A percentile compares a stretch with the other conserved stretches of the same genome.
Conservation (phyloP, 345 rosid species). For the Linum lewisii region DNA sequence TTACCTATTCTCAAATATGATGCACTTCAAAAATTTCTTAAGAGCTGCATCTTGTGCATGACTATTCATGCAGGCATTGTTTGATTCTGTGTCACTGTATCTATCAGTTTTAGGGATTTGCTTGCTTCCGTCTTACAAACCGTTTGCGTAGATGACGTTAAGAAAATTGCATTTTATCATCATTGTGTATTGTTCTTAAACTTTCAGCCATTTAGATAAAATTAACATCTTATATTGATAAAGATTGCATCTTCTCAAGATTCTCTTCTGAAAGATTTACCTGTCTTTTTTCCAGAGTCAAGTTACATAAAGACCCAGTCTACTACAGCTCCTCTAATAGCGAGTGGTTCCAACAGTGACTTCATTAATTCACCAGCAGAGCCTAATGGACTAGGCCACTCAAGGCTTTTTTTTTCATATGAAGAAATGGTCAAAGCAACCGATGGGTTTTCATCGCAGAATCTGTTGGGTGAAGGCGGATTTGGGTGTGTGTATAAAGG, state of each 20-base stretch:
- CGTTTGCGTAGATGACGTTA: no score
- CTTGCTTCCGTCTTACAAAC: no score
- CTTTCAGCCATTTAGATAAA: no score
- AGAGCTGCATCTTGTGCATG: not conserved
- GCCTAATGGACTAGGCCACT: slow-evolving; percentile 64
- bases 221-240: not conserved
- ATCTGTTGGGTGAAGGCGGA: slow-evolving; percentile 91
- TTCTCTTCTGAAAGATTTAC: slow-evolving; percentile 11
- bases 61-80: not conserved
- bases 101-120: no score
- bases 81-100: not conserved
- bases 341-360: slow-evolving; percentile 54
- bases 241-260: not conserved
- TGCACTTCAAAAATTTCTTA: not conserved
- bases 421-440: slow-evolving; percentile 71
- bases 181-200: no score
- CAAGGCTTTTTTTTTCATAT: slow-evolving; percentile 56
- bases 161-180: no score
- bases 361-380: slow-evolving; percentile 37
- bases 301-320: slow-evolving; percentile 38
- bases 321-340: slow-evolving; percentile 47
- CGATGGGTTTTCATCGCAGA: slow-evolving; percentile 62
- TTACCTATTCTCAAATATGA: not conserved
- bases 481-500: slow-evolving; percentile 90
- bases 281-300: slow-evolving; percentile 38